phyloP scores from a whole-genome alignment of 176 grass and related monocot species.

The Lolium rigidum region DNA sequence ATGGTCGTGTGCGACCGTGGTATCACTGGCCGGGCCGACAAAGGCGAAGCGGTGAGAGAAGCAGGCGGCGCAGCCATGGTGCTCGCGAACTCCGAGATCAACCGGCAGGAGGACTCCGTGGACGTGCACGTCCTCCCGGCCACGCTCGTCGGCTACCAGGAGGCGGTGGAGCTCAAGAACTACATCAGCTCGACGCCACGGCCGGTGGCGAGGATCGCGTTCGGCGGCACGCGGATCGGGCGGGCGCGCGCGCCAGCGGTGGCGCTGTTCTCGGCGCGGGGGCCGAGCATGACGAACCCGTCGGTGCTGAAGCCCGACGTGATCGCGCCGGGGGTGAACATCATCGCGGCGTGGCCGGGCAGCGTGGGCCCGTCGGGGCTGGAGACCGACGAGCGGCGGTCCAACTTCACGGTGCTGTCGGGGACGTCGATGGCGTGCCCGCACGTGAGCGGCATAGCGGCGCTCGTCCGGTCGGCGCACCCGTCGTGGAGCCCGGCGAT shows the following conservation, averaged over 20 bases:
- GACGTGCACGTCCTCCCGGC: conserved; percentile 81
- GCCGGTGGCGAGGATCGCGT: conserved; percentile 55
- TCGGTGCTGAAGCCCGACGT: conserved; percentile 83
- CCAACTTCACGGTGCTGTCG: conserved; percentile 89
- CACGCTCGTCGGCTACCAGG: conserved; percentile 67
- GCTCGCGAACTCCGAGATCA: conserved; percentile 77
- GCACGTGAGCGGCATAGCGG: conserved; percentile 77
- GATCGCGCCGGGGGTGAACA: conserved; percentile 83
- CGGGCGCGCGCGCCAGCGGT: conserved; percentile 63
- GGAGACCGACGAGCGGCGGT: conserved; percentile 51
- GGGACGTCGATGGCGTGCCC: conserved; percentile 94
- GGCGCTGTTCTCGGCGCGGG: conserved; percentile 76
- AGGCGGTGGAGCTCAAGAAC: conserved; percentile 62
- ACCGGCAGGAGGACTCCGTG: conserved; percentile 79
- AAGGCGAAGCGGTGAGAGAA: conserved; percentile 73
- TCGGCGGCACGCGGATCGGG: conserved; percentile 69
- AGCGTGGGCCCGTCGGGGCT: conserved; percentile 76
- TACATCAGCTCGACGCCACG: conserved; percentile 63
- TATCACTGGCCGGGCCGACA: conserved; percentile 72
- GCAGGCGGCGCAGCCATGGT: conserved; percentile 77
- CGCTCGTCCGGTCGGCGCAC: conserved; percentile 64
- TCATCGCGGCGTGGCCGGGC: conserved; percentile 89
- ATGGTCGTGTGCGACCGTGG: conserved; percentile 87
- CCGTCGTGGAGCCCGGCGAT: conserved; percentile 76
- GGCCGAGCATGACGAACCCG: conserved; percentile 84